A percentile compares a stretch with the other conserved stretches of the same genome.
These are phyloP conservation scores for Suhomyces sp. DNA, from an alignment of 805 yeast species.

Conservation along the genomic window DNA sequence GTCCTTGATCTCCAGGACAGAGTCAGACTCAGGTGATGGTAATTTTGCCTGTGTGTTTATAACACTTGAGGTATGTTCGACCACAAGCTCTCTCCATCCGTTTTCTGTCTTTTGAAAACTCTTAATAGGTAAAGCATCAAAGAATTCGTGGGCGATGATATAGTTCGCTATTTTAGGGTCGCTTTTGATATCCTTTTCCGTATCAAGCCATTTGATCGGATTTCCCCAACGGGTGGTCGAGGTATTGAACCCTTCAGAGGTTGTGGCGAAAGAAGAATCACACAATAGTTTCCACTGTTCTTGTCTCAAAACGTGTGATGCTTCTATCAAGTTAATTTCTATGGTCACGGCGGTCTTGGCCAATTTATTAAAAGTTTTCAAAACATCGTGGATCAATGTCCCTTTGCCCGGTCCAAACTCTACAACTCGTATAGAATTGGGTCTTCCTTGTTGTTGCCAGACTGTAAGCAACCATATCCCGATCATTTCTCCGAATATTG, in stretches of 20 bases:
- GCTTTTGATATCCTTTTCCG: constrained; percentile 46
- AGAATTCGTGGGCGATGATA: constrained; percentile 81
- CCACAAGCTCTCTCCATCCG: constrained; percentile 80
- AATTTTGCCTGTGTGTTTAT: constrained; percentile 32
- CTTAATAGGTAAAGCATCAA: constrained; percentile 81
- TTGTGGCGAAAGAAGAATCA: constrained; percentile 17
- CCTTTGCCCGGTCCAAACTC: constrained; percentile 90
- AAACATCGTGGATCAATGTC: constrained; percentile 67
- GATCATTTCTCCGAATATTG: constrained; percentile 81
- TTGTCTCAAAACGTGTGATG: constrained; percentile 60
- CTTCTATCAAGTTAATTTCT: constrained; percentile 63
- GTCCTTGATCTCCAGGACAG: constrained; percentile 9
- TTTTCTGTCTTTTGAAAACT: constrained; percentile 58
- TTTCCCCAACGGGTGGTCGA: constrained; percentile 53
- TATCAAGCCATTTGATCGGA: constrained; percentile 57
- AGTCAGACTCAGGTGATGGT: constrained; percentile 12
- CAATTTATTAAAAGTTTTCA: constrained; percentile 48
- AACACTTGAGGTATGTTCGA: constrained; percentile 51
- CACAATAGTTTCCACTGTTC: constrained; percentile 57
- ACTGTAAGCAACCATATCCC: constrained; percentile 67
- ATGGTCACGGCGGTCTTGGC: constrained; percentile 27
- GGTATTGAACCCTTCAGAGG: constrained; percentile 31
- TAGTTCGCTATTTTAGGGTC: constrained; percentile 48
- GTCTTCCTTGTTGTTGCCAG: constrained; percentile 59
- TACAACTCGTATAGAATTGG: constrained; percentile 51